phyloP scores from a whole-genome alignment of 306 rosid species.

The Astragalus membranaceus region DNA sequence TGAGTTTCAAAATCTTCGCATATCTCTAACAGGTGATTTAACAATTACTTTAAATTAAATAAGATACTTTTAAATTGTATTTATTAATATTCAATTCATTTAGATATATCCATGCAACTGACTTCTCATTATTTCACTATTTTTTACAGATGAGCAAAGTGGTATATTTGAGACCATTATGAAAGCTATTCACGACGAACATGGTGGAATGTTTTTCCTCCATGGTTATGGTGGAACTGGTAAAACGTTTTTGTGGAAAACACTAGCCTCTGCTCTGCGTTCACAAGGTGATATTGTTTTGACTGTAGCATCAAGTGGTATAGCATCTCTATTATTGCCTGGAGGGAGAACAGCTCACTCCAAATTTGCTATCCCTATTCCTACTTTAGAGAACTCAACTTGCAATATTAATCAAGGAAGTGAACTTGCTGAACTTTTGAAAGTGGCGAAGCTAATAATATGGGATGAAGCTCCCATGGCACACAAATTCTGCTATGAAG shows the following conservation, averaged over 20 bases:
- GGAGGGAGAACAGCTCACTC: constrained; percentile 1
- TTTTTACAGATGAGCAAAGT: not conserved
- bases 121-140: not conserved
- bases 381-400: not conserved
- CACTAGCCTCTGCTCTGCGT: constrained; percentile 6
- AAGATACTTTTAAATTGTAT: not conserved
- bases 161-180: constrained; percentile 3
- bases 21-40: not conserved
- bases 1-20: not conserved
- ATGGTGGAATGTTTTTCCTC: not conserved
- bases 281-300: not conserved
- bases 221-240: not conserved
- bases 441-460: not conserved
- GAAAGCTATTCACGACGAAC: not conserved
- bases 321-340: constrained; percentile 5
- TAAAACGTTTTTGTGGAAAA: constrained; percentile 6
- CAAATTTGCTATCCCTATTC: not conserved
- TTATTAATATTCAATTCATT: not conserved
- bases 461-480: constrained; percentile 10
- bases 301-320: constrained; percentile 7
- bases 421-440: not conserved
- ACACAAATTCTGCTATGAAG: constrained; percentile 1
- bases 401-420: not conserved
- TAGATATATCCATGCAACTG: not conserved
- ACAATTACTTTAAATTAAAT: not conserved